Evolutionary conservation across 1,284 basidiomycete genomes (phyloP).

Genomic region (Abortiporus biennis): DNA sequence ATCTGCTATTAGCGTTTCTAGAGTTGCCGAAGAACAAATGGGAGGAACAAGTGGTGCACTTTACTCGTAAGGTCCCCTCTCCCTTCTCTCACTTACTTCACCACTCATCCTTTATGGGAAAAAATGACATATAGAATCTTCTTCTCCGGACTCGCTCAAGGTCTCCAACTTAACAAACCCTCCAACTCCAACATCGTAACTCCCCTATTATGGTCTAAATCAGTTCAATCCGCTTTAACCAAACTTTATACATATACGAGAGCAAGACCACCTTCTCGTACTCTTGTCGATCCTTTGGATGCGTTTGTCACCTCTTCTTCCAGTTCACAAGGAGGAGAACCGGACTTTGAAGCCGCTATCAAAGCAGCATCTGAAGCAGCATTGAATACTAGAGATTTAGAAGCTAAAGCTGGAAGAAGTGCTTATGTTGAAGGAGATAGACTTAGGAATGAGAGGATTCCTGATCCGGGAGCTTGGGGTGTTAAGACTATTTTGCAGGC

Average conservation of each 20-base stretch:
- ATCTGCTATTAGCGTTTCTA: conserved; percentile 63
- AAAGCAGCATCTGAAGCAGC: conserved; percentile 64
- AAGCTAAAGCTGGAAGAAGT: conserved; percentile 86
- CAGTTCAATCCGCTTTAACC: conserved; percentile 55
- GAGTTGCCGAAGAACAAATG: conserved; percentile 81
- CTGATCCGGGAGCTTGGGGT: conserved; percentile 91
- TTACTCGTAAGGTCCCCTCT: conserved; percentile 63
- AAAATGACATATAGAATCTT: conserved; percentile 58
- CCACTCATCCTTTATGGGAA: neutral
- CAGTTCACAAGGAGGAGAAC: conserved; percentile 25
- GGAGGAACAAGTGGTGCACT: conserved; percentile 90
- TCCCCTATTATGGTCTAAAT: conserved; percentile 63
- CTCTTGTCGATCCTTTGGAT: conserved; percentile 86
- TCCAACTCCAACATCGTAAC: conserved; percentile 35
- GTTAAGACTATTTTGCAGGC: conserved; percentile 74
- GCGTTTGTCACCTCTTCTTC: conserved; percentile 64
- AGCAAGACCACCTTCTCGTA: conserved; percentile 86
- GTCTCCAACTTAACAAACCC: conserved; percentile 40
- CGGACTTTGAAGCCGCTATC: conserved; percentile 48
- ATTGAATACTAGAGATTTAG: conserved; percentile 65
- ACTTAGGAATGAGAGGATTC: conserved; percentile 62
- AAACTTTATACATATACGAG: conserved; percentile 85
- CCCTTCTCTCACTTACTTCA: neutral
- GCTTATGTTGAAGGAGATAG: conserved; percentile 80
- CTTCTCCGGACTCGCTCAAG: conserved; percentile 81